Evolutionary conservation across 768 basidiomycete species (phyloP).

Genomic region (Hemileccinum impolitum): DNA sequence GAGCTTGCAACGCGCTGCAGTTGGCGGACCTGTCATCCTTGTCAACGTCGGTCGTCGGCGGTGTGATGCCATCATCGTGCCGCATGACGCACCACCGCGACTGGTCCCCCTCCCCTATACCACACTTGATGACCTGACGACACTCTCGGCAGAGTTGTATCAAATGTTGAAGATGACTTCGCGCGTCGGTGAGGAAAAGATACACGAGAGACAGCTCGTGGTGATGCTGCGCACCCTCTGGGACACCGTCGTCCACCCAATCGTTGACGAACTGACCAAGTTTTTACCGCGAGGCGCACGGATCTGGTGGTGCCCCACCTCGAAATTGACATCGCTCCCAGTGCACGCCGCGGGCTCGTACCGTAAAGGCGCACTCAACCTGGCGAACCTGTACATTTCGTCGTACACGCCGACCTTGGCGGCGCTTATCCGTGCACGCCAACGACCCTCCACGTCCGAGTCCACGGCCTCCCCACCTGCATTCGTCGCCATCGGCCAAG

Average conservation of each 20-base stretch:
- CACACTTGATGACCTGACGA: conserved; percentile 10
- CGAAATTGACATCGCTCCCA: conserved; percentile 29
- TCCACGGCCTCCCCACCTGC: background rate
- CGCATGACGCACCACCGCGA: conserved; percentile 15
- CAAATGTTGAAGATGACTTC: conserved; percentile 4
- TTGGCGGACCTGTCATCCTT: conserved; percentile 35
- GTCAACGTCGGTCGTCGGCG: conserved; percentile 31
- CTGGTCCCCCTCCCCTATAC: conserved; percentile 17
- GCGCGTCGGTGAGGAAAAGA: conserved; percentile 19
- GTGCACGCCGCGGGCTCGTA: conserved; percentile 33
- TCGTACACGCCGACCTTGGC: conserved; percentile 34
- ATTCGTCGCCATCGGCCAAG: conserved; percentile 22
- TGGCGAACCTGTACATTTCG: conserved; percentile 25
- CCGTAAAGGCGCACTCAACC: conserved; percentile 9
- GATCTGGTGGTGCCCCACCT: conserved; percentile 36
- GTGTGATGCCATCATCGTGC: conserved; percentile 40
- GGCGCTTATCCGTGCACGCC: conserved; percentile 27
- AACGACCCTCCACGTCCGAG: background rate
- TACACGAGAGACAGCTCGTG: conserved; percentile 15
- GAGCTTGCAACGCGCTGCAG: conserved; percentile 17
- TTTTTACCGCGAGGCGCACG: conserved; percentile 21
- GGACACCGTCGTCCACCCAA: conserved; percentile 20
- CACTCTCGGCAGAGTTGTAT: conserved; percentile 6
- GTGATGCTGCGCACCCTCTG: conserved; percentile 23
- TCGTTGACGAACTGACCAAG: conserved; percentile 12